Base-by-base conservation (phyloP, 805 yeast genomes). In the Starmerella sp. region DNA sequence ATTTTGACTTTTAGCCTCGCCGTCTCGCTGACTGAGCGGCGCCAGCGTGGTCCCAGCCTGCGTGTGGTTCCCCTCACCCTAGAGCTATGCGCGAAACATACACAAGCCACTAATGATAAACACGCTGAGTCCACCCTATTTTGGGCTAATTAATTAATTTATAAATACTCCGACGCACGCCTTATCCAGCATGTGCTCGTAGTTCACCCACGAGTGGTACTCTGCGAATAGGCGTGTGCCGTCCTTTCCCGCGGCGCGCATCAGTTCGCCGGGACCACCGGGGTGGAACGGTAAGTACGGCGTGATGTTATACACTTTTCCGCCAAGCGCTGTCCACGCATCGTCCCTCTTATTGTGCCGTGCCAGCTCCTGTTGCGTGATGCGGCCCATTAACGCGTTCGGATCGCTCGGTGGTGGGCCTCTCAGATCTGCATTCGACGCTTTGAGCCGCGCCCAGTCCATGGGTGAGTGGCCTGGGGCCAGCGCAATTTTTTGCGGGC, bases 221-320 rank as follows among this genome's bases (percentile, higher is more conserved):
- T 82, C 81, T 67, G 82, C 80, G 64, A 91, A 91, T 57, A 86
- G 65, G 2, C 70, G 61, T 3, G 96, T 87, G 1, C 91, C 93
- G 66, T 91, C 97, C 50, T 75, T 74, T 0, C 96, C 96, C 1
- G 95, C 93, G 63, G 84, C 79, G 51, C 80, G 77, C 79, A 86
- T 73, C 43, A 91, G 71, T 64, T 88, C 86, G 6, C 79, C 80
- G 4, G 75, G 81, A 1, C 98, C 98, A 37, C 98, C 98, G 0
- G 98, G 98, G 62, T 91, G 98, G 67, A 82, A 93, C 53, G 78
- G 73, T 37, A 93, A 65, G 67, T 93, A 91, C 11, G 84, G 81
- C 0, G 96, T 82, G n/a, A 91, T 73, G 64, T 90, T 87, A 71
- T 86, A 91, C 1, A 91, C 95, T 63, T 80, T 84, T 4, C 89